Base-by-base conservation (phyloP, 139 green algal species). In the Choricystis sp. region DNA sequence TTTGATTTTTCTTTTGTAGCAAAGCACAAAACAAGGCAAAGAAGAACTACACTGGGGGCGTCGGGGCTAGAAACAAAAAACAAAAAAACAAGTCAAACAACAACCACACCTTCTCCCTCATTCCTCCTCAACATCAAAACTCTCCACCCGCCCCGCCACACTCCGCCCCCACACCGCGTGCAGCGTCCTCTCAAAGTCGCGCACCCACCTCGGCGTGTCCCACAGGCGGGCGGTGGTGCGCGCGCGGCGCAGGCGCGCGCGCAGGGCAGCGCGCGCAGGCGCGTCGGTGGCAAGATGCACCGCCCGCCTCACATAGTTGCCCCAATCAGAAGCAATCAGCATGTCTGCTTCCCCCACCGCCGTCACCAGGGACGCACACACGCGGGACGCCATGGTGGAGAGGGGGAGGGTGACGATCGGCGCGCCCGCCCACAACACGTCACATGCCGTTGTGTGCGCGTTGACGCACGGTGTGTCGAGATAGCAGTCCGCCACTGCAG, bases 391-490 rank as follows among this genome's bases (percentile, higher is more conserved):
- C 87, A 96, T 94, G 64, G 84, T 76, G 73, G 90, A 70, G 61
- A 89, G 71, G 16, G 89, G 89, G 26, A 94, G 80, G 26, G 89
- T 96, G 20, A 96, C 79, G 63, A 95, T 86, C 0, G 89, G 89
- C 63, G 73, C 83, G 26, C 89, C 89, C 9, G 77, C 79, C 89
- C 89, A 96, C 66, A 96, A 74, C 59, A 94, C 85, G 72, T 96
- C 89, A 68, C 85, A 94, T 23, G 81, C 89, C 14, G 84, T 94
- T 56, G 89, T 96, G 85, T 96, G 89, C 20, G 89, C 89, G 63
- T 95, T 96, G 76, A 84, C 94, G 19, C 84, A 62, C 1, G 89
- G 85, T 1, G 89, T 96, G 85, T 96, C 89, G 49, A 96, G 71
- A 73, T 94, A 95, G 24, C 96, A 77, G 66, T 96, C 89, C 19